Percentiles rank a stretch among this genome's conserved stretches.
These are phyloP conservation scores for Naegleria fowleri DNA, from an alignment of 208 protist species.

Conservation along the genomic window DNA sequence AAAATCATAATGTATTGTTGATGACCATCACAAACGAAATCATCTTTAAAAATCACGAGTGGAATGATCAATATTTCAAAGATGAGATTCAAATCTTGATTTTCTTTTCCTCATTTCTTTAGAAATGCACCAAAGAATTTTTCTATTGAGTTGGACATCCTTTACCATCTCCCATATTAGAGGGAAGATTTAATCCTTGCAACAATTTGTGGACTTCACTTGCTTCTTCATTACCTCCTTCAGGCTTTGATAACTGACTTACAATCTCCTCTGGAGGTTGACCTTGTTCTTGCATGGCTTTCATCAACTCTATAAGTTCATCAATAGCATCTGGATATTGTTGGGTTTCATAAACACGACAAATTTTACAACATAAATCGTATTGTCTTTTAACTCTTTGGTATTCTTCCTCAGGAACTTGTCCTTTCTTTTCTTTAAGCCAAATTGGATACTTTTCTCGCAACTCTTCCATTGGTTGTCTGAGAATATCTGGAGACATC, in stretches of 20 bases:
- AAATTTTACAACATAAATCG: background rate
- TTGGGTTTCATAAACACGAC: background rate
- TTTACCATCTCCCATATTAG: background rate
- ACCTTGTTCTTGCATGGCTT: slow-evolving; percentile 7
- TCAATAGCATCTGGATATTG: background rate
- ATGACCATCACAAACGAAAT: too few relatives aligned
- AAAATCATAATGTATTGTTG: too few relatives aligned
- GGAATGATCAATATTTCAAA: too few relatives aligned
- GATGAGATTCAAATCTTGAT: too few relatives aligned
- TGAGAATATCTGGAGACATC: slow-evolving; percentile 8
- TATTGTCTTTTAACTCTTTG: slow-evolving; percentile 7
- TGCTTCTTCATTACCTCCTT: background rate
- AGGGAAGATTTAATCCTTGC: background rate
- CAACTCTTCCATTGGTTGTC: slow-evolving; percentile 18
- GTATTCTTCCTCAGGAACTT: background rate
- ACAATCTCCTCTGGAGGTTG: slow-evolving; percentile 26
- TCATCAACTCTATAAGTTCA: slow-evolving; percentile 16
- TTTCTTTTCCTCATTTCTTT: too few relatives aligned
- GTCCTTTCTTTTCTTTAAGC: slow-evolving; percentile 3
- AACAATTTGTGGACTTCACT: background rate
- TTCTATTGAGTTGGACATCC: background rate
- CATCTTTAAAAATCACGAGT: too few relatives aligned
- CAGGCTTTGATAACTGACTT: background rate
- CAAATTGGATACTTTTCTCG: slow-evolving; percentile 17
- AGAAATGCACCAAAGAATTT: background rate